These are phyloP conservation scores for Monocercomonoides exilis DNA, from an alignment of 78 protist genomes.

Conservation along the genomic window DNA sequence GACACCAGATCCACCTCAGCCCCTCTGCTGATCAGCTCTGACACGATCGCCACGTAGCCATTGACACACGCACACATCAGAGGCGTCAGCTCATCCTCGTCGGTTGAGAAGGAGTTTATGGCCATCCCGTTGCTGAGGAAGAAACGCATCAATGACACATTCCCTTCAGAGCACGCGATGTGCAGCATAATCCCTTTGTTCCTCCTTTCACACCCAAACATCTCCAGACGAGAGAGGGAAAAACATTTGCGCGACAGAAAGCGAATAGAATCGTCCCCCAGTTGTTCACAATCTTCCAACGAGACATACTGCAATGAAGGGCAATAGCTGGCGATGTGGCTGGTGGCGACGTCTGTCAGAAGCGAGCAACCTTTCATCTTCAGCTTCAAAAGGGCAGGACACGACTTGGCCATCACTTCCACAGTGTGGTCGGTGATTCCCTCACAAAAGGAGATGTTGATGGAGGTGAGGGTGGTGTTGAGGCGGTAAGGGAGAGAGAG, in stretches of 20 bases:
- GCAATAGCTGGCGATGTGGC: background rate
- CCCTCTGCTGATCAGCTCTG: background rate
- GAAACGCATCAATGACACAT: background rate
- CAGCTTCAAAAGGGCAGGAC: background rate
- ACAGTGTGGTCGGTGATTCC: background rate
- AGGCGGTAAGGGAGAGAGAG: background rate
- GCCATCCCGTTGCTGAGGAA: background rate
- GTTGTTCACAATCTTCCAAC: background rate
- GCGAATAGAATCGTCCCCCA: background rate
- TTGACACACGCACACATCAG: background rate
- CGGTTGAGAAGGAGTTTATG: background rate
- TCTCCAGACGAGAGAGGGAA: background rate
- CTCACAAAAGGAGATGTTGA: background rate
- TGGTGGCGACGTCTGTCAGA: background rate
- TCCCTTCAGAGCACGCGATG: background rate
- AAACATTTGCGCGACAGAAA: background rate
- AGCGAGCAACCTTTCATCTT: background rate
- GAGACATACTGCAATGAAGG: background rate
- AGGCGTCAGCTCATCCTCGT: background rate
- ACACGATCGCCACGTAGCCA: background rate
- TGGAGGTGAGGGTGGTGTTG: background rate
- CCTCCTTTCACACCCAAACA: background rate
- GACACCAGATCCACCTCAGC: background rate
- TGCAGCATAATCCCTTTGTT: background rate
- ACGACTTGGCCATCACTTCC: background rate